phyloP scores from a whole-genome alignment of 2,329 filamentous ascomycete genomes.

The Tolypocladium ophioglossoides region DNA sequence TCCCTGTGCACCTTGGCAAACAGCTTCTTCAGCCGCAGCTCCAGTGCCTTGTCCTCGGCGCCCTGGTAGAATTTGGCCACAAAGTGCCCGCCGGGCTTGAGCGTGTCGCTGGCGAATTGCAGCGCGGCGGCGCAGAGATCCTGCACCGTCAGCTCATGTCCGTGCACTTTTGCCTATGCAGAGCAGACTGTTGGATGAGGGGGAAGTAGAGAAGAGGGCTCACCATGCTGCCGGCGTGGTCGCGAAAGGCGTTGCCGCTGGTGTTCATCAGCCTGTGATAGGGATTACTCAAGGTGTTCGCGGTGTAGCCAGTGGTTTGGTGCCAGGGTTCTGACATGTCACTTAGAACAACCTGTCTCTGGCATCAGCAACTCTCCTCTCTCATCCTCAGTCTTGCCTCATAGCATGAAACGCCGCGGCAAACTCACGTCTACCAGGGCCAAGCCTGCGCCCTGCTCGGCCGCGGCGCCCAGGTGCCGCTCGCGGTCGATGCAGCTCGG shows the following conservation, averaged over 20 bases:
- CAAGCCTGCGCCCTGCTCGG: constrained; percentile 13
- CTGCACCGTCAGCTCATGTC: constrained; percentile 33
- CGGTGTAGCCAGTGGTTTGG: constrained; percentile 66
- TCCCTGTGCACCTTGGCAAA: constrained; percentile 75
- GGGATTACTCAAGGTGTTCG: constrained; percentile 88
- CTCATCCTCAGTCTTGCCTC: background rate
- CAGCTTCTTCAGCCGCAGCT: constrained; percentile 61
- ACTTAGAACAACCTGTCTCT: constrained; percentile 67
- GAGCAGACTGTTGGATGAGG: too few species aligned
- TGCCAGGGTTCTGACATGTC: constrained; percentile 99
- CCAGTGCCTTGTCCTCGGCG: constrained; percentile 69
- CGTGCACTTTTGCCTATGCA: background rate
- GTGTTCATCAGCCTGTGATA: constrained; percentile 99
- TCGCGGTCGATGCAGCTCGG: constrained; percentile 60
- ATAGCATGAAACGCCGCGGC: background rate
- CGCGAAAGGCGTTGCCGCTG: constrained; percentile 73
- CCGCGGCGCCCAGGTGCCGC: constrained; percentile 23
- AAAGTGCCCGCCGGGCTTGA: constrained; percentile 77
- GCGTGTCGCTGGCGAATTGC: constrained; percentile 72
- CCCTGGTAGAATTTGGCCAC: constrained; percentile 98
- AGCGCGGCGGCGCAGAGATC: constrained; percentile 84
- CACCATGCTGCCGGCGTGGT: constrained; percentile 94
- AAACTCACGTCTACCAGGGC: constrained; percentile 58
- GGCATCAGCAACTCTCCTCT: constrained; percentile 7
- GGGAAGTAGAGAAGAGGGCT: constrained; percentile 18